These are phyloP conservation scores for Yamadazyma taylorii DNA, from an alignment of 1,139 yeast species.

Conservation along the genomic window DNA sequence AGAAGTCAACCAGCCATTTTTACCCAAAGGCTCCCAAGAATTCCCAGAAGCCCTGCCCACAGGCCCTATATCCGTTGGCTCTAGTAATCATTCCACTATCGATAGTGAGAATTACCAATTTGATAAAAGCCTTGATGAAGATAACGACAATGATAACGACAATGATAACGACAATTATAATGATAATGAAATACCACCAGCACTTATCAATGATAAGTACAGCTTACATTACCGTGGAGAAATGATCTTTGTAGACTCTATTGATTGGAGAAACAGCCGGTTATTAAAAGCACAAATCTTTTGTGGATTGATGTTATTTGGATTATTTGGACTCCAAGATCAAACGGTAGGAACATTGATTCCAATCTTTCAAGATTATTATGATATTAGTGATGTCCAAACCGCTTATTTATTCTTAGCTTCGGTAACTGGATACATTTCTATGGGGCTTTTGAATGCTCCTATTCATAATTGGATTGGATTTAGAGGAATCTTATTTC, in stretches of 20 bases:
- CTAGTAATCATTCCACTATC: no score
- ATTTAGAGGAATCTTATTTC: conserved; percentile 35
- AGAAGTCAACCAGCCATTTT: conserved; percentile 12
- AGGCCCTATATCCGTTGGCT: no score
- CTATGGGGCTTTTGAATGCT: conserved; percentile 39
- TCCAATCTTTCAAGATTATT: conserved; percentile 47
- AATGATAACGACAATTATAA: not conserved
- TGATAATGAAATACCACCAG: no score
- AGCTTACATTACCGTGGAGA: conserved; percentile 8
- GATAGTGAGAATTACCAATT: no score
- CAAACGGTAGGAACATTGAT: conserved; percentile 58
- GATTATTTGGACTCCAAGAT: conserved; percentile 54
- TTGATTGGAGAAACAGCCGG: conserved; percentile 17
- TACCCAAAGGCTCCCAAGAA: conserved; percentile 5
- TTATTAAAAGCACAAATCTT: conserved; percentile 33
- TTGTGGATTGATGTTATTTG: conserved; percentile 37
- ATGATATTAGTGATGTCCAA: conserved; percentile 42
- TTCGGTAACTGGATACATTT: conserved; percentile 38
- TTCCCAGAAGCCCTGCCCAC: not conserved
- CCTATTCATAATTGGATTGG: conserved; percentile 33
- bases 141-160: not conserved
- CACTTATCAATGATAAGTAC: not conserved
- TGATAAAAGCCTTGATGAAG: no score
- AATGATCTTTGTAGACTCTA: conserved; percentile 5
- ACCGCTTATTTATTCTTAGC: conserved; percentile 37